Base-by-base conservation (phyloP, 1,284 basidiomycete species). In the Xanthoconium separans region DNA sequence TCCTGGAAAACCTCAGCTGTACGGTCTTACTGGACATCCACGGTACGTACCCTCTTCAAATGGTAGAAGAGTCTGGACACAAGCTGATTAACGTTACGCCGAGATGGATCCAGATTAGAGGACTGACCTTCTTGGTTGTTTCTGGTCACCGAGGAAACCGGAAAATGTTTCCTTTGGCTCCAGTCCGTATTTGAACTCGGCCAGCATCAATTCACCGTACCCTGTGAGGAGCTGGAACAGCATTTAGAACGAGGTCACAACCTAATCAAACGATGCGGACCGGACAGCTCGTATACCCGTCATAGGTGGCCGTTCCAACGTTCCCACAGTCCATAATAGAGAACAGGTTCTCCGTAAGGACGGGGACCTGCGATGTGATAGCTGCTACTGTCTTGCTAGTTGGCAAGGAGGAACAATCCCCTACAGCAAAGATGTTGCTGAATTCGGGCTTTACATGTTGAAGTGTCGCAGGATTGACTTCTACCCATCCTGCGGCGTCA, bases 331-430 rank as follows among this genome's bases (percentile, higher is more conserved):
- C 81, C 65, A 93, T 75, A 42, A 91, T 74, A 31, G 83, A 82
- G 70, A 85, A 87, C 48, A 98, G 71, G 74, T 98, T 99, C 72
- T 96, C 91, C 1, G 89, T 85, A 47, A 98, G 78, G 2, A 99
- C 88, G n/a, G 96, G 96, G 0, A 91, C 87, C 71, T 99, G 93
- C 0, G 84, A 84, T 2, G 91, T 94, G 65, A 98, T 91, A 1
- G 95, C 96, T 3, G 96, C 95, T 0, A 91, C 93, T 1, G 96
- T 99, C 80, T 97, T 99, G 71, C 91, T 94, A 13, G 94, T 98
- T 7, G 95, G 95, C 42, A 97, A 75, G 49, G 87, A 92, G 27
- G 92, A 91, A 59, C 90, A 91, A 69, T 99, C 96, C 27, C 96
- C 96, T 20, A 97, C 69, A 9, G 91, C 82, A 72, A 95, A 98